A percentile compares a stretch with the other conserved stretches of the same genome.
These are phyloP conservation scores for Monilinia laxa DNA, from an alignment of 2,329 filamentous ascomycete genomes.

Conservation along the genomic window DNA sequence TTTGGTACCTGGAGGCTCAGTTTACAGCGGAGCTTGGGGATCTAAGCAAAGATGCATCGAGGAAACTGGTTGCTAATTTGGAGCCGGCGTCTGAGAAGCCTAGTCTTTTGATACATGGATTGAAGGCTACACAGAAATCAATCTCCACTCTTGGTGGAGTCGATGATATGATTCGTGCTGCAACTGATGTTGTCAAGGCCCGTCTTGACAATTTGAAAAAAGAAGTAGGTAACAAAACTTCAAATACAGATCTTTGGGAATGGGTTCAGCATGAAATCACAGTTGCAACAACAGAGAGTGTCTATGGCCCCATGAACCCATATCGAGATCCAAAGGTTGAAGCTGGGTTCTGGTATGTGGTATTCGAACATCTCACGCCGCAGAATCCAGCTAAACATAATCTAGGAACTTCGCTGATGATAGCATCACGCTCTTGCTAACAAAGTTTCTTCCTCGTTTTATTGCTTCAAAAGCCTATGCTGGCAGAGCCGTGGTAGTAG, in stretches of 20 bases:
- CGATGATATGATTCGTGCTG: constrained; percentile 5
- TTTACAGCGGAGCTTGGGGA: constrained; percentile 1
- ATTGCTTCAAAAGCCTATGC: not conserved
- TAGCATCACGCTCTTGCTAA: constrained; percentile 10
- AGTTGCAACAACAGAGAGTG: constrained; percentile 9
- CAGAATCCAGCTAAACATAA: not conserved
- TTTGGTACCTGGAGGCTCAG: constrained; percentile 3
- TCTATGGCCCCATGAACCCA: constrained; percentile 5
- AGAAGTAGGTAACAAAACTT: not conserved
- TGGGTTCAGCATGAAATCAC: constrained; percentile 20
- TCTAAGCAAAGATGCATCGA: not conserved
- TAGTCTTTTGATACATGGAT: constrained; percentile 1
- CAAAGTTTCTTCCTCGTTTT: constrained; percentile 4
- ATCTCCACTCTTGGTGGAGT: constrained; percentile 2
- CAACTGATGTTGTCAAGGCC: not conserved
- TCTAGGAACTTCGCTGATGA: constrained; percentile 13
- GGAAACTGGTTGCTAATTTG: not conserved
- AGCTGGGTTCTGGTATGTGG: constrained; percentile 10
- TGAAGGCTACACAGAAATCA: constrained; percentile 6
- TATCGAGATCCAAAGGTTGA: constrained; percentile 15
- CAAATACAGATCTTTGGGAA: constrained; percentile 1
- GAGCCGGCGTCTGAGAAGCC: not conserved
- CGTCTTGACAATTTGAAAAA: constrained; percentile 3
- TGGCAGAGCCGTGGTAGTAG: constrained; percentile 3
- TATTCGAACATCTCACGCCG: too few species aligned